Evolutionary conservation across 495 filamentous ascomycete species (phyloP), one percentile per base, ranked within the genome.

Genomic region (Xylaria sp.): DNA sequence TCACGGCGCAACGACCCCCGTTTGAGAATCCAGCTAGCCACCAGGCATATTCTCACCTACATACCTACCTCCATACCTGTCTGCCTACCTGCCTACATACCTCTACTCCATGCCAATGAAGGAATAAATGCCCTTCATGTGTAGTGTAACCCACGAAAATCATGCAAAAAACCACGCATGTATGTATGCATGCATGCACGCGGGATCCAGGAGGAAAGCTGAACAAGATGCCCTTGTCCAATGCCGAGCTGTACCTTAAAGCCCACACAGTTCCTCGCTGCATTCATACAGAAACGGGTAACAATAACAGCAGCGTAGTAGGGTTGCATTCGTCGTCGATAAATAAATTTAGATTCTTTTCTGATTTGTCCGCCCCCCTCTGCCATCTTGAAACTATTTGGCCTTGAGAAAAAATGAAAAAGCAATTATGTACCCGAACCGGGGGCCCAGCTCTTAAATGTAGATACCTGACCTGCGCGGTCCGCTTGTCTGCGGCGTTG

Each of bases 321-420:
- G 12, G 40, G 40, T 48, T 31, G 35, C 41, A 48, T 64, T 33
- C 26, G 52, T 33, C 26, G 52, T 55, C 14, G 24, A 21, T 17
- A 31, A 64, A 64, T 64, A 64, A 14, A 46, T 64, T 44, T 64
- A 64, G 41, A 64, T 52, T 66, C 35, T 24, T n/a, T 64, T 35
- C 52, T 55, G 52, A 55, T 55, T 17, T 55, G 52, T 5, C 52
- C 12, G 8, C 26, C 19, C 24, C 50, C 11, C 24, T 63, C 40
- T 64, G 15, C 17, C 44, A 50, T 52, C 1, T n/a, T 11, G 15
- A 31, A 31, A 64, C 41, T 19, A 64, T 43, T 31, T 44, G 15
- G 26, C 40, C 9, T 48, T n/a, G 43, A 55, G 52, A 31, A 24
- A 31, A 26, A 50, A n/a, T n/a, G n/a, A n/a, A n/a, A 66, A 66